Evolutionary conservation across 2,329 filamentous ascomycete species (phyloP).

Genomic region (Tolypocladium pustulatum): DNA sequence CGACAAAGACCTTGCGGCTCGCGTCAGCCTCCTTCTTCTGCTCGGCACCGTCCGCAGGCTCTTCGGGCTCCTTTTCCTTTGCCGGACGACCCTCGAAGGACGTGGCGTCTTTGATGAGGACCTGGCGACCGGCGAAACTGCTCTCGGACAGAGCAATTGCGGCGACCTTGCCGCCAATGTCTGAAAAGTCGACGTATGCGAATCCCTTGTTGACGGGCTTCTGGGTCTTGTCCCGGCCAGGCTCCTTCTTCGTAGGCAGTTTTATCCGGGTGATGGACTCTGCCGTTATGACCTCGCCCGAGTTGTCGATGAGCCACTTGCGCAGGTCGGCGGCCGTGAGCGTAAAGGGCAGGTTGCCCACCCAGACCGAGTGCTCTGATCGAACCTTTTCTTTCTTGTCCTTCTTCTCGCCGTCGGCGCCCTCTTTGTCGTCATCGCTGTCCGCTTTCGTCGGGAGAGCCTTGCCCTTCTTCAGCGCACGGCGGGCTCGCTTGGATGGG

Average conservation of each 20-base stretch:
- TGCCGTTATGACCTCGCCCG: constrained; percentile 53
- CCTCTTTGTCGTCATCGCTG: constrained; percentile 23
- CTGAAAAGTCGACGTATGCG: constrained; percentile 87
- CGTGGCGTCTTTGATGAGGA: constrained; percentile 88
- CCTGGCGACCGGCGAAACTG: constrained; percentile 61
- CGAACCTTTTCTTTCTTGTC: constrained; percentile 41
- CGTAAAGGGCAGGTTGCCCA: constrained; percentile 87
- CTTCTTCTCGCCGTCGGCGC: constrained; percentile 25
- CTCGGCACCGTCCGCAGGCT: constrained; percentile 18
- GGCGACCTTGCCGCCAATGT: constrained; percentile 57
- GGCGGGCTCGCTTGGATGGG: constrained; percentile 85
- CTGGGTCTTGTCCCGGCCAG: constrained; percentile 19
- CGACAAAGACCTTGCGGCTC: constrained; percentile 81
- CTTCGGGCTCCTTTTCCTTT: constrained; percentile 37
- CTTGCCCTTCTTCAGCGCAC: constrained; percentile 79
- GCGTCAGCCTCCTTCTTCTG: constrained; percentile 40
- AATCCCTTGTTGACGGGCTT: constrained; percentile 72
- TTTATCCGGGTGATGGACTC: constrained; percentile 76
- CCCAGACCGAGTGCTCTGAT: constrained; percentile 83
- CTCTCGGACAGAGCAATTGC: constrained; percentile 82
- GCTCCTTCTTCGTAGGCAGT: constrained; percentile 55
- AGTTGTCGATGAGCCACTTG: constrained; percentile 67
- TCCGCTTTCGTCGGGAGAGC: constrained; percentile 33
- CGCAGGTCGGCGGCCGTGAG: constrained; percentile 64
- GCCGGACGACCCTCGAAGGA: constrained; percentile 84